Percentiles rank a stretch among this genome's conserved stretches.
Evolutionary conservation across 2,329 filamentous ascomycete species (phyloP).

Genomic region (Aspergillus carbonarius): DNA sequence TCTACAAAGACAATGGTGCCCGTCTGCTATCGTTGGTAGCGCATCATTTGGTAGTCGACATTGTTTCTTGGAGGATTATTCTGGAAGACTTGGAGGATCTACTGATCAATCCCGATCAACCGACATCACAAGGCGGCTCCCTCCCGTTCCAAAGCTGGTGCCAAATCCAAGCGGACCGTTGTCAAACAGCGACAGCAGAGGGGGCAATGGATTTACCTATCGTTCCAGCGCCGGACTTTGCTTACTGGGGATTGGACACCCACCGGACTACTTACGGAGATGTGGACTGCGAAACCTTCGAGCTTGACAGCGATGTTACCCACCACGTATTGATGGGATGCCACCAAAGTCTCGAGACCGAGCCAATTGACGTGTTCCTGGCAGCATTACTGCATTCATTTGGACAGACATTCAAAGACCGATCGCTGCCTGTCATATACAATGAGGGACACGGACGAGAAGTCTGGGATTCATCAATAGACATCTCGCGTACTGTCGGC

Average conservation of each 20-base stretch:
- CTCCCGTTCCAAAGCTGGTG: slow-evolving; percentile 42
- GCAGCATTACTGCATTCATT: slow-evolving; percentile 46
- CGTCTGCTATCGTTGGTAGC: slow-evolving; percentile 36
- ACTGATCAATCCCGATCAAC: slow-evolving; percentile 29
- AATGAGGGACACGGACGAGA: slow-evolving; percentile 53
- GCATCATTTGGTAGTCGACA: slow-evolving; percentile 41
- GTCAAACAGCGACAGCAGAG: slow-evolving; percentile 14
- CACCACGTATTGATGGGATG: slow-evolving; percentile 32
- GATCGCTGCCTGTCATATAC: slow-evolving; percentile 43
- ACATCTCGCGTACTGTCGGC: slow-evolving; percentile 51
- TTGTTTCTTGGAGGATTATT: slow-evolving; percentile 43
- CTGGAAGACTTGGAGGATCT: slow-evolving; percentile 41
- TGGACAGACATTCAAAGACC: slow-evolving; percentile 42
- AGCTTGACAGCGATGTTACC: slow-evolving; percentile 30
- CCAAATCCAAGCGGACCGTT: slow-evolving; percentile 31
- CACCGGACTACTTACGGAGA: slow-evolving; percentile 36
- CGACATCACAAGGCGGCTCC: slow-evolving; percentile 21
- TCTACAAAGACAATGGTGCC: slow-evolving; percentile 34
- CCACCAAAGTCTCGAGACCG: slow-evolving; percentile 33
- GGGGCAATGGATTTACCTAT: slow-evolving; percentile 14
- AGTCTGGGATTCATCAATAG: slow-evolving; percentile 46
- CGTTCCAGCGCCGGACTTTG: slow-evolving; percentile 32
- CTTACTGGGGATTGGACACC: slow-evolving; percentile 37
- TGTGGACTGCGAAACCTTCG: slow-evolving; percentile 36
- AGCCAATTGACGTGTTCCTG: slow-evolving; percentile 39